phyloP scores from a whole-genome alignment of 148 eudicot species.

The Arctostaphylos glauca region DNA sequence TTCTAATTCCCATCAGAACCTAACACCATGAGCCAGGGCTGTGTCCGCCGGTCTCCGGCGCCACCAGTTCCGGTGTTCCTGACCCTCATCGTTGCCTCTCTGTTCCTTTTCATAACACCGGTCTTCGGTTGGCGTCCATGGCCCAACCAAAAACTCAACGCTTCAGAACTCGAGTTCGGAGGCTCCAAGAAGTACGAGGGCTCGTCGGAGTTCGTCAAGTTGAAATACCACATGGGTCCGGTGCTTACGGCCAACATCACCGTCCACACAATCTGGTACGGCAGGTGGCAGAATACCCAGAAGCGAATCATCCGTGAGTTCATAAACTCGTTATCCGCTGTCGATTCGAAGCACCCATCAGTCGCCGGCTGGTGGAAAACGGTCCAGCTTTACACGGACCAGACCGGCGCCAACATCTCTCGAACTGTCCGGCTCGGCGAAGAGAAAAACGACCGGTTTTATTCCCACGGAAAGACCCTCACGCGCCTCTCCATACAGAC shows the following conservation, averaged over 20 bases:
- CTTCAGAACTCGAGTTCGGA: conserved; percentile 35
- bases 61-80: background rate
- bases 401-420: conserved; percentile 75
- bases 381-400: conserved; percentile 77
- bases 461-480: conserved; percentile 69
- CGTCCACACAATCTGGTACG: conserved; percentile 84
- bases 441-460: conserved; percentile 77
- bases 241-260: conserved; percentile 75
- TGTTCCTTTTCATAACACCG: conserved; percentile 23
- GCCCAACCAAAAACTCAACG: conserved; percentile 42
- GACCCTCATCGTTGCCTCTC: conserved; percentile 7
- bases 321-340: conserved; percentile 64
- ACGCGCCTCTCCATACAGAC: conserved; percentile 76
- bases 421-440: conserved; percentile 47
- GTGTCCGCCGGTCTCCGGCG: background rate
- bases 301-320: conserved; percentile 79
- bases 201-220: conserved; percentile 65
- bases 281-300: conserved; percentile 57
- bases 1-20: background rate
- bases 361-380: conserved; percentile 90
- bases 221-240: conserved; percentile 94
- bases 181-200: conserved; percentile 72
- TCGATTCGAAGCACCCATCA: conserved; percentile 46
- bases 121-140: conserved; percentile 63
- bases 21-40: conserved; percentile 3